Evolutionary conservation across 1,284 basidiomycete genomes (phyloP).

Genomic region (Pseudozyma sp.): DNA sequence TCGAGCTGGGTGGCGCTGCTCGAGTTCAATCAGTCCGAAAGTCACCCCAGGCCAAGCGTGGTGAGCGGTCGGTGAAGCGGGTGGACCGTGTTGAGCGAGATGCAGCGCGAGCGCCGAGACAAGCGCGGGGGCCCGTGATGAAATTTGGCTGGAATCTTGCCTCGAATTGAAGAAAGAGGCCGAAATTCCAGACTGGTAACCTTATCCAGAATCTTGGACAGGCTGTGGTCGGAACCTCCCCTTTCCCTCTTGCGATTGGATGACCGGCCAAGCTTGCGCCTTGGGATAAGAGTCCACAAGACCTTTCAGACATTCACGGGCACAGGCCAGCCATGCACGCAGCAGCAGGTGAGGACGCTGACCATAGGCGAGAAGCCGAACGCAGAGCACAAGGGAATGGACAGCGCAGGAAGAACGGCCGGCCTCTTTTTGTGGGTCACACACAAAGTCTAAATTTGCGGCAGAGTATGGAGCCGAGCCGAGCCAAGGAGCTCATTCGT

Average conservation of each 20-base stretch:
- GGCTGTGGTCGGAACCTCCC: neutral
- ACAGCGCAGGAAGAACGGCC: no score
- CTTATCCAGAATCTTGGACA: neutral
- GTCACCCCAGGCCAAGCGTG: neutral
- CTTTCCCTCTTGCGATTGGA: neutral
- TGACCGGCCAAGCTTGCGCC: neutral
- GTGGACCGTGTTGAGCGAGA: neutral
- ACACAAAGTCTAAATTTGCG: no score
- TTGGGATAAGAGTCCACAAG: neutral
- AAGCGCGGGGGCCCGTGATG: conserved; percentile 1
- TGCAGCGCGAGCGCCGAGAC: neutral
- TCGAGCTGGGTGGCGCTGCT: conserved; percentile 7
- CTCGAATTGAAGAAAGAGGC: neutral
- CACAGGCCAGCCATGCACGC: no score
- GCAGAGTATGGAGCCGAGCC: no score
- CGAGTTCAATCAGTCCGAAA: conserved; percentile 9
- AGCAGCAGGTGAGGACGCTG: no score
- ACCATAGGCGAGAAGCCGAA: conserved; percentile 1
- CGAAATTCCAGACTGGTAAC: neutral
- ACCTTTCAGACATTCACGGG: no score
- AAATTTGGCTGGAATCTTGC: neutral
- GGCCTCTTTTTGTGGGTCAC: no score
- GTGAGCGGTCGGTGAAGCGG: neutral
- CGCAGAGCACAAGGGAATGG: neutral
- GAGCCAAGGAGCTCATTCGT: no score